phyloP scores from a whole-genome alignment of 148 eudicot species.

The Fagopyrum homotropicum region DNA sequence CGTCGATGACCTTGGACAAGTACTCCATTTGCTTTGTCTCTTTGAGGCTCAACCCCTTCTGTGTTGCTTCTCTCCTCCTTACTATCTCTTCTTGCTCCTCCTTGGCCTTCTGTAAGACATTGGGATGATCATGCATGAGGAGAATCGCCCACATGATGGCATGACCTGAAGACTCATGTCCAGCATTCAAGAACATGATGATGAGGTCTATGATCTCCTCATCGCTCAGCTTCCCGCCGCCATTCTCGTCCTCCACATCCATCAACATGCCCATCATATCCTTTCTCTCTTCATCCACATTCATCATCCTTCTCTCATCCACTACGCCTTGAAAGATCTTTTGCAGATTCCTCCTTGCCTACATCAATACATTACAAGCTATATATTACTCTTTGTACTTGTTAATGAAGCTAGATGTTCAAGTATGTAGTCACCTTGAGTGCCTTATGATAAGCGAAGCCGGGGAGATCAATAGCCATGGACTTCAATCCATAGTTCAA shows the following conservation, averaged over 20 bases:
- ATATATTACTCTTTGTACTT: background rate
- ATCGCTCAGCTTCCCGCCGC: constrained; percentile 28
- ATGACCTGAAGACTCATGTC: constrained; percentile 57
- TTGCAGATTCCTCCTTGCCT: constrained; percentile 48
- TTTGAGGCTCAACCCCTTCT: constrained; percentile 28
- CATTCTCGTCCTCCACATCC: constrained; percentile 36
- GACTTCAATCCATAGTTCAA: constrained; percentile 40
- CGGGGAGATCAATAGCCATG: constrained; percentile 50
- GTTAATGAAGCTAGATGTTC: no score
- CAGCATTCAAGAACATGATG: constrained; percentile 38
- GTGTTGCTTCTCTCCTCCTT: constrained; percentile 26
- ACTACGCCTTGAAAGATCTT: constrained; percentile 30
- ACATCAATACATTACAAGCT: constrained; percentile 2
- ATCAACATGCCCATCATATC: constrained; percentile 44
- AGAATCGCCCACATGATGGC: constrained; percentile 46
- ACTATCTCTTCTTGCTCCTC: constrained; percentile 44
- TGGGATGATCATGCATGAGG: constrained; percentile 35
- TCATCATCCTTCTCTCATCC: constrained; percentile 23
- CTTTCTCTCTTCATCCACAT: constrained; percentile 17
- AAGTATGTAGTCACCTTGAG: constrained; percentile 35
- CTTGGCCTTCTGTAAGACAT: constrained; percentile 37
- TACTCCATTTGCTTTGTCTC: constrained; percentile 43
- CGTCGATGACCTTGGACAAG: constrained; percentile 44
- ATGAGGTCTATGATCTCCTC: constrained; percentile 45
- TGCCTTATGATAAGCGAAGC: constrained; percentile 46